phyloP scores from a whole-genome alignment of 2,329 filamentous ascomycete species.

The Hypoxylon sp. region DNA sequence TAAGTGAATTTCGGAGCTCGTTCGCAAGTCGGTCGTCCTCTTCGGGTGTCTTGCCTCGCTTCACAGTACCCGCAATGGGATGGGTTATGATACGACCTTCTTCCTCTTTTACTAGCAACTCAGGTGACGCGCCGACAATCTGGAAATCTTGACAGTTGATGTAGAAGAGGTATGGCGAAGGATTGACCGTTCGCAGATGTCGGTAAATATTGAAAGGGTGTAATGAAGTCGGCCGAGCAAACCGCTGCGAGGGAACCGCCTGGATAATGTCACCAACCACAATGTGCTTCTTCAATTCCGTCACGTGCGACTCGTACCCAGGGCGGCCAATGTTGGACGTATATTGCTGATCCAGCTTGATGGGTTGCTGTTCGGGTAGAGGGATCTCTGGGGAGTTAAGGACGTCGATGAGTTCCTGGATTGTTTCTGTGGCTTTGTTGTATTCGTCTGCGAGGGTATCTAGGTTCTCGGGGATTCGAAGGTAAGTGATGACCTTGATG shows the following conservation, averaged over 20 bases:
- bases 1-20: constrained; percentile 82
- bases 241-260: constrained; percentile 93
- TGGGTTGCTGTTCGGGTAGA: constrained; percentile 80
- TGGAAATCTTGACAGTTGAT: constrained; percentile 93
- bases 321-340: constrained; percentile 90
- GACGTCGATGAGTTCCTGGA: constrained; percentile 76
- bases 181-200: constrained; percentile 95
- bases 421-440: constrained; percentile 71
- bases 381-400: constrained; percentile 82
- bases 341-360: constrained; percentile 81
- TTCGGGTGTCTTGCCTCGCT: constrained; percentile 82
- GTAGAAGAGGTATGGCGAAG: constrained; percentile 97
- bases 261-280: constrained; percentile 95
- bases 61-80: constrained; percentile 95
- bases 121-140: constrained; percentile 93
- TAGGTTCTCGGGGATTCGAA: constrained; percentile 74
- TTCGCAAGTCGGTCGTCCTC: constrained; percentile 85
- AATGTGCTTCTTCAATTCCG: constrained; percentile 89
- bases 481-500: constrained; percentile 93
- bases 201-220: constrained; percentile 99
- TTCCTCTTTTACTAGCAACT: constrained; percentile 93
- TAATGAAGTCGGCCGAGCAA: constrained; percentile 87
- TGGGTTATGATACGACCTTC: constrained; percentile 91
- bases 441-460: constrained; percentile 76
- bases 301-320: constrained; percentile 94